Percentiles rank a stretch among this genome's conserved stretches.
These are phyloP conservation scores for Capsicum rhomboideum DNA, from an alignment of 257 asterid genomes.

Conservation along the genomic window DNA sequence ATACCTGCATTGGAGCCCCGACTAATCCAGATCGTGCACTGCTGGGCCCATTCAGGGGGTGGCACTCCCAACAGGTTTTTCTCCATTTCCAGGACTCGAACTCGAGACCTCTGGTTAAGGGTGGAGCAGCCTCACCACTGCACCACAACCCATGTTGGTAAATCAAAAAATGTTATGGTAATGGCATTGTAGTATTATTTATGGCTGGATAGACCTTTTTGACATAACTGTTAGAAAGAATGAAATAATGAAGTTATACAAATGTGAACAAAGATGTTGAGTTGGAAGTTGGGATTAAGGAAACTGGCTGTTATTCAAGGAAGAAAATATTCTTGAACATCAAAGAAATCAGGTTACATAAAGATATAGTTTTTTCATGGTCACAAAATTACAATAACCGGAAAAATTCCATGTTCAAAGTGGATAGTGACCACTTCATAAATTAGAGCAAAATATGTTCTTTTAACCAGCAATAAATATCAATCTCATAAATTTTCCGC, in stretches of 20 bases:
- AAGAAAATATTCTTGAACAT: background rate
- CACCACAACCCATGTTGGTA: too few species aligned
- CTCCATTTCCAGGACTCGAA: too few species aligned
- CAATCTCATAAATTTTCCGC: background rate
- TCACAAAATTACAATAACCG: background rate
- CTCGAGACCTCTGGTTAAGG: too few species aligned
- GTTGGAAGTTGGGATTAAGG: background rate
- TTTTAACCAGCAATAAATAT: background rate
- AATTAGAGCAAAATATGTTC: background rate
- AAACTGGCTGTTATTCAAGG: background rate
- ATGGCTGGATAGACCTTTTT: background rate
- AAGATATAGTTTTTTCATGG: background rate
- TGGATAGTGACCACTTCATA: background rate
- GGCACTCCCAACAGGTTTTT: too few species aligned
- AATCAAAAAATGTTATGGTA: background rate
- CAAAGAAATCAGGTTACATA: background rate
- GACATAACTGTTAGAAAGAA: background rate
- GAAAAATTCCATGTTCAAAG: background rate
- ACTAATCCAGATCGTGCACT: too few species aligned
- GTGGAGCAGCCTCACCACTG: too few species aligned
- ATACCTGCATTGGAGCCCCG: too few species aligned
- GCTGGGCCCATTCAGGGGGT: too few species aligned
- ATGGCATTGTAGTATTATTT: background rate
- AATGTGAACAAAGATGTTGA: background rate
- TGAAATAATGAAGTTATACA: background rate